These are phyloP conservation scores for Pilobolus umbonatus DNA, from an alignment of 192 early-diverging fungal genomes.

Conservation along the genomic window DNA sequence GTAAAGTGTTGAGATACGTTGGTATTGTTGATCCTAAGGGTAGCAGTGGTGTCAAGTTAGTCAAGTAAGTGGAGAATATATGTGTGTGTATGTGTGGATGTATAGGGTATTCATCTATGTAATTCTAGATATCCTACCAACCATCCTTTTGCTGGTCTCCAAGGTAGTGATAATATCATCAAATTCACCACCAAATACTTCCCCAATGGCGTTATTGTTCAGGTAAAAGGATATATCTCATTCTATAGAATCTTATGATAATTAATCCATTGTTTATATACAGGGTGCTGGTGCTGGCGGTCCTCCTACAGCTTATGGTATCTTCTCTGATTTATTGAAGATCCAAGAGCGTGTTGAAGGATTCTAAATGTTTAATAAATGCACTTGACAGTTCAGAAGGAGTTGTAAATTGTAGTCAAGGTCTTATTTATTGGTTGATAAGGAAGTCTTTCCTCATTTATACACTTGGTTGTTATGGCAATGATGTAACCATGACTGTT, in stretches of 20 bases:
- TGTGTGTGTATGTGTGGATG: no score
- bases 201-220: constrained; percentile 92
- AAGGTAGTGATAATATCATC: constrained; percentile 98
- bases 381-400: no score
- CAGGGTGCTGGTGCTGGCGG: constrained; percentile 83
- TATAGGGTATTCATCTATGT: not conserved
- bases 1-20: constrained; percentile 89
- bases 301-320: constrained; percentile 96
- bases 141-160: constrained; percentile 95
- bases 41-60: constrained; percentile 74
- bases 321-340: constrained; percentile 91
- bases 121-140: constrained; percentile 61
- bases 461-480: no score
- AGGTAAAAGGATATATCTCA: constrained; percentile 29
- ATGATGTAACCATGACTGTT: no score
- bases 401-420: no score
- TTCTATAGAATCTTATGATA: not conserved
- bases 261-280: not conserved
- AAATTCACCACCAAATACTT: constrained; percentile 93
- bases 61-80: constrained; percentile 42
- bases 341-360: constrained; percentile 61
- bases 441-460: no score
- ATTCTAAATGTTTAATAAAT: no score
- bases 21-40: constrained; percentile 75
- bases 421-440: no score